Evolutionary conservation across 441 rosid genomes (phyloP).

Genomic region (Erodium trifolium): DNA sequence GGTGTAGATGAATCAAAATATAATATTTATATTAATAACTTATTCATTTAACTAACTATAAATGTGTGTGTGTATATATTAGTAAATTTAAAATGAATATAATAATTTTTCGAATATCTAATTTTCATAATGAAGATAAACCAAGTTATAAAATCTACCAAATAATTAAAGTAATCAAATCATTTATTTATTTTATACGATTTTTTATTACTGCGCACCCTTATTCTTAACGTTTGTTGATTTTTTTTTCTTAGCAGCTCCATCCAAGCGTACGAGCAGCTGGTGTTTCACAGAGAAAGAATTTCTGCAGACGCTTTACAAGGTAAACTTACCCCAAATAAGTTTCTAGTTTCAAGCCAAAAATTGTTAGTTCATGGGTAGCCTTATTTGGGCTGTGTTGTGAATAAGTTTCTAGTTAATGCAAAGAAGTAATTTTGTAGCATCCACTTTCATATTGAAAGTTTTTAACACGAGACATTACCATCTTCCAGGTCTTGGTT

Average conservation of each 20-base stretch:
- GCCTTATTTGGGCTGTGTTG: not conserved
- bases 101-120: too few relatives aligned
- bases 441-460: not conserved
- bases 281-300: conserved; percentile 78
- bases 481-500: conserved; percentile 51
- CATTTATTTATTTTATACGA: too few relatives aligned
- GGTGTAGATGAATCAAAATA: too few relatives aligned
- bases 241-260: conserved; percentile 31
- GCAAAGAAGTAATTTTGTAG: not conserved
- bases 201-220: too few relatives aligned
- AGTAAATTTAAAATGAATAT: too few relatives aligned
- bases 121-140: too few relatives aligned
- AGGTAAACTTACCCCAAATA: conserved; percentile 36
- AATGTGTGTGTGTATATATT: too few relatives aligned
- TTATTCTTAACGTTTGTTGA: not conserved
- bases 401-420: not conserved
- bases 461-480: not conserved
- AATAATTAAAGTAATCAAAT: too few relatives aligned
- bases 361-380: not conserved
- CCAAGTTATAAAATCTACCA: too few relatives aligned
- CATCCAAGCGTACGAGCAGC: conserved; percentile 41
- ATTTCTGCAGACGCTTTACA: conserved; percentile 71
- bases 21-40: too few relatives aligned
- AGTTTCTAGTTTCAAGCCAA: not conserved
- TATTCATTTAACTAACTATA: too few relatives aligned